A percentile compares a stretch with the other conserved stretches of the same genome.
phyloP scores from a whole-genome alignment of 2,329 filamentous ascomycete genomes.

The Monilinia aucupariae region DNA sequence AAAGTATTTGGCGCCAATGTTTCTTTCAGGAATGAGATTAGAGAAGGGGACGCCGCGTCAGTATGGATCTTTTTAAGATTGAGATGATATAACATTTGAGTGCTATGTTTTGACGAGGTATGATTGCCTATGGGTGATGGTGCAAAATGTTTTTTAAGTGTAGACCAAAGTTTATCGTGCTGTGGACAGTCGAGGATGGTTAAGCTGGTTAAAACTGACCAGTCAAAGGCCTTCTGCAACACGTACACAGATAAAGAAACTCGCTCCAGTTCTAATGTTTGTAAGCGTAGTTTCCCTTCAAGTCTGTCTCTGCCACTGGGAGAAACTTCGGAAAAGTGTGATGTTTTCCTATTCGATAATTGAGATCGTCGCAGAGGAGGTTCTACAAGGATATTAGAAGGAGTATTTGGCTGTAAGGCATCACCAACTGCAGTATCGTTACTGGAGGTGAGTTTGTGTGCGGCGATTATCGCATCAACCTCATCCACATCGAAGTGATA shows the following conservation, averaged over 20 bases:
- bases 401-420: slow-evolving; percentile 1
- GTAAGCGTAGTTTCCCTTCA: slow-evolving; percentile 58
- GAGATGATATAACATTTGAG: slow-evolving; percentile 52
- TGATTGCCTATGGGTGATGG: slow-evolving; percentile 37
- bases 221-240: slow-evolving; percentile 67
- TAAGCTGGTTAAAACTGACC: slow-evolving; percentile 63
- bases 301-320: slow-evolving; percentile 39
- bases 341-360: slow-evolving; percentile 25
- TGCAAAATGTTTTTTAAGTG: slow-evolving; percentile 57
- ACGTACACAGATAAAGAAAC: slow-evolving; percentile 67
- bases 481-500: slow-evolving; percentile 30
- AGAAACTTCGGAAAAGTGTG: slow-evolving; percentile 27
- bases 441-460: slow-evolving; percentile 23
- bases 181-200: slow-evolving; percentile 70
- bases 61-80: slow-evolving; percentile 70
- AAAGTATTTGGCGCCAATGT: slow-evolving; percentile 72
- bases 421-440: slow-evolving; percentile 10
- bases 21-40: slow-evolving; percentile 72
- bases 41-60: slow-evolving; percentile 61
- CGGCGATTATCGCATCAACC: slow-evolving; percentile 29
- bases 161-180: slow-evolving; percentile 70
- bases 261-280: slow-evolving; percentile 68
- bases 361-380: slow-evolving; percentile 28
- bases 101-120: slow-evolving; percentile 33
- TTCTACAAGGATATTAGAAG: slow-evolving; percentile 18